phyloP scores from a whole-genome alignment of 306 rosid species.

The Cicer cuneatum region DNA sequence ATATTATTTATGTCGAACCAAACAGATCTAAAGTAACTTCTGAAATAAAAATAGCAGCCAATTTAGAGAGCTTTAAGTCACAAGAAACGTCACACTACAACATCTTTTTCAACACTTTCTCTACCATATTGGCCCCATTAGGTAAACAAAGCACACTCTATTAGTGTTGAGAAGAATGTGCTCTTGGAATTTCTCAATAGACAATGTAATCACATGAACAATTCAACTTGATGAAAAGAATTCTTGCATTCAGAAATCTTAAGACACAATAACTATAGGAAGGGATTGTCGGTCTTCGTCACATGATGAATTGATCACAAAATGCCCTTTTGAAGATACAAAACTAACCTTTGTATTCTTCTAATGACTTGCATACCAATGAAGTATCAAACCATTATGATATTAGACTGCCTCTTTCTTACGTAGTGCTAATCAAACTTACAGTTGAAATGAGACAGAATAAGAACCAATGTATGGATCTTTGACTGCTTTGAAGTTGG shows the following conservation, averaged over 20 bases:
- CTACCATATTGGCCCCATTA: not conserved
- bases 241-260: not conserved
- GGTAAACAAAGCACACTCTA: not conserved
- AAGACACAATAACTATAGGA: too few relatives aligned
- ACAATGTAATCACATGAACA: constrained; percentile 13
- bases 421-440: constrained; percentile 40
- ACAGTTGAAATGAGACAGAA: constrained; percentile 78
- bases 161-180: not conserved
- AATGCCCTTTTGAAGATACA: constrained; percentile 1
- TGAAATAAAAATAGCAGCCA: not conserved
- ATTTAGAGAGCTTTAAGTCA: constrained; percentile 1
- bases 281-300: constrained; percentile 18
- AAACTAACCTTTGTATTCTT: constrained; percentile 33
- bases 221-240: constrained; percentile 11
- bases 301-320: constrained; percentile 38
- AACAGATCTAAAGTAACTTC: not conserved
- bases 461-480: constrained; percentile 95
- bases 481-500: constrained; percentile 87
- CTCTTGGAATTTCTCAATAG: not conserved
- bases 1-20: constrained; percentile 20
- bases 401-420: constrained; percentile 18
- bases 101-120: constrained; percentile 19
- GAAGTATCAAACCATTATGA: constrained; percentile 34
- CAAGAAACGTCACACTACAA: not conserved
- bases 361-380: constrained; percentile 17